phyloP scores from a whole-genome alignment of 176 grass and related monocot genomes.

The Saccharum spontaneum region DNA sequence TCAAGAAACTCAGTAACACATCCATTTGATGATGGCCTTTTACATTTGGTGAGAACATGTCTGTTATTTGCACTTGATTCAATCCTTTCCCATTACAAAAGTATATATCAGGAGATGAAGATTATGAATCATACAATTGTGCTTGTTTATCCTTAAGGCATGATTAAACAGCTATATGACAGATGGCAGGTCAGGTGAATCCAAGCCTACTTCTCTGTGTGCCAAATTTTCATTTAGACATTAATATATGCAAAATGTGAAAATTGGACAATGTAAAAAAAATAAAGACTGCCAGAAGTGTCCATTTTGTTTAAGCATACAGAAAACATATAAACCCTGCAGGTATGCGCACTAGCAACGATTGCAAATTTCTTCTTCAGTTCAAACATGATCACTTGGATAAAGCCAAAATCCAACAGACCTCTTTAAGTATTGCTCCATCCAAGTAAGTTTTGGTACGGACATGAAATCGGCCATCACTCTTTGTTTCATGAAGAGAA shows the following conservation, averaged over 20 bases:
- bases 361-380: not conserved
- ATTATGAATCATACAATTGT: constrained; percentile 4
- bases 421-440: constrained; percentile 94
- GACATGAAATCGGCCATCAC: constrained; percentile 88
- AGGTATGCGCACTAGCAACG: constrained; percentile 8
- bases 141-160: constrained; percentile 13
- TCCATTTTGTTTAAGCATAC: constrained; percentile 13
- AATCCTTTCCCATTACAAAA: not conserved
- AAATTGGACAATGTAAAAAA: constrained; percentile 7
- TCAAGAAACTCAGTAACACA: constrained; percentile 3
- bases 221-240: not conserved
- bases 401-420: constrained; percentile 43
- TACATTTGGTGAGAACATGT: constrained; percentile 11
- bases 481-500: constrained; percentile 97
- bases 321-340: not conserved
- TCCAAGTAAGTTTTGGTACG: constrained; percentile 93
- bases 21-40: not conserved
- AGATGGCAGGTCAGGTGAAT: not conserved
- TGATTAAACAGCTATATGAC: not conserved
- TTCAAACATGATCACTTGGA: constrained; percentile 28
- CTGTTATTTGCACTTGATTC: constrained; percentile 12
- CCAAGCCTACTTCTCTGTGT: not conserved
- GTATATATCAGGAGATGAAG: not conserved
- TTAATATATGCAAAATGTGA: constrained; percentile 26
- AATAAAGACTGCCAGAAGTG: not conserved